phyloP scores from a whole-genome alignment of 2,329 filamentous ascomycete species.

The Thelonectria rubi region DNA sequence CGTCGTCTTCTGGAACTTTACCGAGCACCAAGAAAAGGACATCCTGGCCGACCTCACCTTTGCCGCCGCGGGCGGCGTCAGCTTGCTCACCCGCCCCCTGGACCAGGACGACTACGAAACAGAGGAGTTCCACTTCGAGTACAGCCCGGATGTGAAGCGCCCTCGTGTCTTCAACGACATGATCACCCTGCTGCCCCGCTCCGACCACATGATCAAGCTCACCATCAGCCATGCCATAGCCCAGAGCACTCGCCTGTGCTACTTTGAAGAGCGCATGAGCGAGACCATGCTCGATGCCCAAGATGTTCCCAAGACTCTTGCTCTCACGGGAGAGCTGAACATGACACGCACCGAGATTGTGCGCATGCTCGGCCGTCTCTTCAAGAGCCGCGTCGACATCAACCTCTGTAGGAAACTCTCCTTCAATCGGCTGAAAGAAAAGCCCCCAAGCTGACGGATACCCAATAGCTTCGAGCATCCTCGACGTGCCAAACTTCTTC shows the following conservation, averaged over 20 bases:
- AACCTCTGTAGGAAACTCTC: slow-evolving; percentile 81
- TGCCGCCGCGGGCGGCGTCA: slow-evolving; percentile 70
- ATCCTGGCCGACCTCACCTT: slow-evolving; percentile 95
- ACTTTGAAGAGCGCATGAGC: slow-evolving; percentile 96
- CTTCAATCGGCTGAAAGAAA: slow-evolving; percentile 8
- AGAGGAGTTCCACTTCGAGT: slow-evolving; percentile 98
- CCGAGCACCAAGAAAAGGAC: slow-evolving; percentile 94
- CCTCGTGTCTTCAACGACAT: slow-evolving; percentile 98
- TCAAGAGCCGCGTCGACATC: slow-evolving; percentile 94
- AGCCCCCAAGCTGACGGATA: slow-evolving; percentile 30
- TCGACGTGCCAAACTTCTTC: slow-evolving; percentile 97
- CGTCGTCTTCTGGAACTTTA: slow-evolving; percentile 99
- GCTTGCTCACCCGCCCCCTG: slow-evolving; percentile 80
- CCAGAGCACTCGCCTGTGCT: slow-evolving; percentile 94
- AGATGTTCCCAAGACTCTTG: slow-evolving; percentile 87
- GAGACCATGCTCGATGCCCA: slow-evolving; percentile 93
- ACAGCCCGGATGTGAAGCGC: slow-evolving; percentile 84
- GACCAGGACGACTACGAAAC: slow-evolving; percentile 94
- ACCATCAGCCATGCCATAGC: slow-evolving; percentile 97
- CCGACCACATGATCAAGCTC: slow-evolving; percentile 98
- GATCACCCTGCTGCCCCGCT: slow-evolving; percentile 91
- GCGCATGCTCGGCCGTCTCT: slow-evolving; percentile 87
- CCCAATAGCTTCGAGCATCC: slow-evolving; percentile 83
- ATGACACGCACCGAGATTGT: slow-evolving; percentile 94
- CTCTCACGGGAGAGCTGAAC: slow-evolving; percentile 87